phyloP scores from a whole-genome alignment of 192 early-diverging fungal species.

The Rhizoclosmatium globosum region DNA sequence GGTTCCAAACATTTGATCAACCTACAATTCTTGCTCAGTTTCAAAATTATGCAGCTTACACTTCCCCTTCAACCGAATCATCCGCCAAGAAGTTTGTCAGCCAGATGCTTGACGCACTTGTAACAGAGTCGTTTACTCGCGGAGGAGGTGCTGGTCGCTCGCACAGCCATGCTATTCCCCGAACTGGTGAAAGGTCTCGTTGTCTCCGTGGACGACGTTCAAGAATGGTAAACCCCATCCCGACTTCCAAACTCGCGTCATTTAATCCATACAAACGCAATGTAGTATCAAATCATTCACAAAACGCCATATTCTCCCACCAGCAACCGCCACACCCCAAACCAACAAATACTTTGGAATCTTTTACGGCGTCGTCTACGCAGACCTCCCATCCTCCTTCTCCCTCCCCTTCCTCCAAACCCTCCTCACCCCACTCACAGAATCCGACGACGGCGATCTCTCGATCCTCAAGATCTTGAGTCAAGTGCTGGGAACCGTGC shows the following conservation, averaged over 20 bases:
- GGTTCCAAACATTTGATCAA: too few relatives aligned
- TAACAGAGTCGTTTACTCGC: neutral
- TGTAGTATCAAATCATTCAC: neutral
- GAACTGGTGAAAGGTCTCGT: neutral
- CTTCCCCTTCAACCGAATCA: too few relatives aligned
- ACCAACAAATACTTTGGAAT: constrained; percentile 8
- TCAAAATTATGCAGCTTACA: too few relatives aligned
- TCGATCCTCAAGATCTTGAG: neutral
- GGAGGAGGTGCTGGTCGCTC: constrained; percentile 10
- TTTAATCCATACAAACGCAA: neutral
- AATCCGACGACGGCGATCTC: constrained; percentile 33
- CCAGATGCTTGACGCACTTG: too few relatives aligned
- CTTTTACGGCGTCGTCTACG: neutral
- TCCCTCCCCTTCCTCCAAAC: constrained; percentile 31
- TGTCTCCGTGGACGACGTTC: neutral
- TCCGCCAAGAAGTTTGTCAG: too few relatives aligned
- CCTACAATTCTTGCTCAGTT: too few relatives aligned
- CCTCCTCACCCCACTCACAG: constrained; percentile 38
- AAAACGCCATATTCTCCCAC: too few relatives aligned
- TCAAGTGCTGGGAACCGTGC: constrained; percentile 4
- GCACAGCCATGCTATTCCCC: constrained; percentile 1
- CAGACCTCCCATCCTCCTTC: constrained; percentile 31
- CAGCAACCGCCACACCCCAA: too few relatives aligned
- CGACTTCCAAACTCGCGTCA: neutral
- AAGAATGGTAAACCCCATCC: neutral